phyloP scores from a whole-genome alignment of 2,329 filamentous ascomycete genomes.

The Aspergillus bombycis region DNA sequence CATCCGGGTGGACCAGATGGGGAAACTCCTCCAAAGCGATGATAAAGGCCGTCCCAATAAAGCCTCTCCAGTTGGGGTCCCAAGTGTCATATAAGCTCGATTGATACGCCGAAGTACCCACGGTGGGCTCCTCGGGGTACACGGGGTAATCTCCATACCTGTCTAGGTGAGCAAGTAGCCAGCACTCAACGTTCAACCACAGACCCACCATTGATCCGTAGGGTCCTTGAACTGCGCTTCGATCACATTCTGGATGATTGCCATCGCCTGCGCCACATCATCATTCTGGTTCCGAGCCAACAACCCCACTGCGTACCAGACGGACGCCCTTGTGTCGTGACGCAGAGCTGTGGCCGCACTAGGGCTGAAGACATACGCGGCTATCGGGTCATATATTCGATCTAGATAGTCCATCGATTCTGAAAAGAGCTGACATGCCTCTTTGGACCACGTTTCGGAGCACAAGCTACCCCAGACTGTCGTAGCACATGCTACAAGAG shows the following conservation, averaged over 20 bases:
- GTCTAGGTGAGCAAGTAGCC: neutral
- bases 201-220: conserved; percentile 48
- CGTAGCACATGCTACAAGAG: neutral
- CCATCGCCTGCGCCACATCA: conserved; percentile 54
- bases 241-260: conserved; percentile 56
- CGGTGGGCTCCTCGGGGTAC: conserved; percentile 54
- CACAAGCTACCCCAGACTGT: neutral
- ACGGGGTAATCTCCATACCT: conserved; percentile 50
- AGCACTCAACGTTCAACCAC: neutral
- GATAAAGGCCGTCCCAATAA: conserved; percentile 63
- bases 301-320: conserved; percentile 64
- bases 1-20: conserved; percentile 47
- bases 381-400: conserved; percentile 55
- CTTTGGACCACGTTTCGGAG: conserved; percentile 1
- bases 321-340: conserved; percentile 61
- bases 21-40: conserved; percentile 62
- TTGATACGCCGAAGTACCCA: conserved; percentile 57
- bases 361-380: conserved; percentile 50
- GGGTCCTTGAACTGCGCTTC: conserved; percentile 46
- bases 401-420: conserved; percentile 55
- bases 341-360: conserved; percentile 19
- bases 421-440: conserved; percentile 48
- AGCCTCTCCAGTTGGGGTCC: conserved; percentile 69
- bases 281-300: conserved; percentile 56
- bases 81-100: conserved; percentile 58